Evolutionary conservation across 2,329 filamentous ascomycete species (phyloP).

Genomic region (Fusarium graminum): DNA sequence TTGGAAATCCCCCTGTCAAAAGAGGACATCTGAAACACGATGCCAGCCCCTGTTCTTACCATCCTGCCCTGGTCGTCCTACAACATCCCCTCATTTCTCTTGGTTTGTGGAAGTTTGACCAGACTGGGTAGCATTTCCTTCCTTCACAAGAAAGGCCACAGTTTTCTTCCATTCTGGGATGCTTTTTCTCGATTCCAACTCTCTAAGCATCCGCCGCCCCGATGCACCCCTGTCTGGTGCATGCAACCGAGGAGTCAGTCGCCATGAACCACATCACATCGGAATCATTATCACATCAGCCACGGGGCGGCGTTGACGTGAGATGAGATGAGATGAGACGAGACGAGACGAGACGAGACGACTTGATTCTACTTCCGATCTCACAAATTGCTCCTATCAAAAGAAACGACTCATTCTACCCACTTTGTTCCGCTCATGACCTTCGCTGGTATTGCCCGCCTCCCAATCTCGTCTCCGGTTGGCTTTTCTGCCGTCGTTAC

Average conservation of each 20-base stretch:
- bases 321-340: conserved; percentile 16
- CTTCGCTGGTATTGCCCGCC: conserved; percentile 15
- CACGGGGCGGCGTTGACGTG: conserved; percentile 13
- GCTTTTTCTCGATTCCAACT: conserved; percentile 15
- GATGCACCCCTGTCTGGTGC: background rate
- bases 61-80: conserved; percentile 12
- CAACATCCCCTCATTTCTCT: conserved; percentile 29
- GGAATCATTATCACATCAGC: conserved; percentile 15
- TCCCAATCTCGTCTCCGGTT: conserved; percentile 10
- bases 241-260: conserved; percentile 1
- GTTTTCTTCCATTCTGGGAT: conserved; percentile 9
- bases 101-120: conserved; percentile 21
- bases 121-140: conserved; percentile 17
- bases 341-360: too few relatives aligned
- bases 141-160: conserved; percentile 1
- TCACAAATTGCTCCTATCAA: background rate
- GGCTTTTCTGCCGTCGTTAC: conserved; percentile 15
- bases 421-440: conserved; percentile 13
- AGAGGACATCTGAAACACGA: conserved; percentile 41
- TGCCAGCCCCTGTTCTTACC: conserved; percentile 9
- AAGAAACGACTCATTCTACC: conserved; percentile 1
- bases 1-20: conserved; percentile 36
- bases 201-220: conserved; percentile 2
- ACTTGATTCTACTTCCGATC: conserved; percentile 1
- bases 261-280: conserved; percentile 14